Base-by-base conservation (phyloP, 2,329 filamentous ascomycete genomes). In the Colletotrichum ledebouriae region DNA sequence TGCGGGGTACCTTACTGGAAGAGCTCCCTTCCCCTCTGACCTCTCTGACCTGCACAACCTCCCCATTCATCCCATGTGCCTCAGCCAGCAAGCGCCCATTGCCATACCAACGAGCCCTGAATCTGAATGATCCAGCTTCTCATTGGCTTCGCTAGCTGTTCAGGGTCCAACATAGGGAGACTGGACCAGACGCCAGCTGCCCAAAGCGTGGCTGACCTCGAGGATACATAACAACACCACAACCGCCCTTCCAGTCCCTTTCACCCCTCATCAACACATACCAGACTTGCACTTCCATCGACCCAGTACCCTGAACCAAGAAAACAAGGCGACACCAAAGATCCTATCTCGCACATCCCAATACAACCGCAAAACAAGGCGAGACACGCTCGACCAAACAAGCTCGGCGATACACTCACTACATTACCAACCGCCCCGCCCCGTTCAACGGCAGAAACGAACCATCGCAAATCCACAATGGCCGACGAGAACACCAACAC, bases 401-500 rank as follows among this genome's bases (percentile, higher is more conserved):
- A 33, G 29, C 29, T 29, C 7, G 29, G 29, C 29, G 29, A 29
- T 9, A 29, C 29, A 29, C 7, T 29, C 3, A 22, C 3, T 22
- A 29, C 29, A 29, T 29, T 29, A 7, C 29, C 29, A 25, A 25
- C 25, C 25, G 25, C 44, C 17, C 37, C 59, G 41, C 59, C 63
- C 63, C 59, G 9, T 47, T 25, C 17, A 34, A 62, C 52, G 37
- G 17, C 58, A 57, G 59, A 63, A 58, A 63, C 64, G 50, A 50
- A 46, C 58, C 25, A 50, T 17, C 50, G 39, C 41, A 34, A 60
- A 6, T 17, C 63, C 41, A 52, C 52, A 65, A 81, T 81, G 79
- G 76, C 78, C 64, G 73, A 76, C 58, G 70, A 76, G n/a, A 72
- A 71, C 66, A 60, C 42, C 59, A 60, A 55, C 37, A 71, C 49